These are phyloP conservation scores for Kokia cookei DNA, from an alignment of 441 rosid species.

Conservation along the genomic window DNA sequence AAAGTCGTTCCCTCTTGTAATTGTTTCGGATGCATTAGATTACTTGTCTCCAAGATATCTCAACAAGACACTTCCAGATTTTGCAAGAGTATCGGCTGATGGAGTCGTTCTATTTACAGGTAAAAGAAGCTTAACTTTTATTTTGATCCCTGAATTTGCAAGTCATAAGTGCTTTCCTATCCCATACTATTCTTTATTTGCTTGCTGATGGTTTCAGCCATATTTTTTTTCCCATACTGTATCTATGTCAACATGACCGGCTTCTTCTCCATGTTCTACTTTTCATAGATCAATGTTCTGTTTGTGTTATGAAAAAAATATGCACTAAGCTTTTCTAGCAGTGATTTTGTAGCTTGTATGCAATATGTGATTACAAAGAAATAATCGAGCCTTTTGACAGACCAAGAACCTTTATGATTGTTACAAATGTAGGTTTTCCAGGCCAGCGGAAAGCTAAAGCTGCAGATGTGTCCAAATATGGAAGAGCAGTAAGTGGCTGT, in stretches of 20 bases:
- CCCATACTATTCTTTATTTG: not conserved
- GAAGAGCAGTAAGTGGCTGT: constrained; percentile 24
- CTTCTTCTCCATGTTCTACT: not conserved
- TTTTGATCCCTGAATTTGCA: not conserved
- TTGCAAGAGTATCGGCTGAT: constrained; percentile 32
- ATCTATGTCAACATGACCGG: not conserved
- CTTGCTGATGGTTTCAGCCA: not conserved
- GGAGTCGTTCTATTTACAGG: constrained; percentile 34
- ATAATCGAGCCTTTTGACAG: not conserved
- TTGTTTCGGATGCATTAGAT: constrained; percentile 35
- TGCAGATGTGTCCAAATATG: constrained; percentile 27
- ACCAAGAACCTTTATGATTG: not conserved
- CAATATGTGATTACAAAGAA: not conserved
- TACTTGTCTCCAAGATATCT: constrained; percentile 37
- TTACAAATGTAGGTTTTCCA: constrained; percentile 19
- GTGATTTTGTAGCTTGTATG: not conserved
- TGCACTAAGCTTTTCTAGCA: not conserved
- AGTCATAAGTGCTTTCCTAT: not conserved
- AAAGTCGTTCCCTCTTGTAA: constrained; percentile 34
- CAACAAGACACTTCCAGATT: constrained; percentile 43
- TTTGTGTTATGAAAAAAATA: not conserved
- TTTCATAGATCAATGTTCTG: not conserved
- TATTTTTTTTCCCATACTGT: not conserved
- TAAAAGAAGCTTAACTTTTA: constrained; percentile 1
- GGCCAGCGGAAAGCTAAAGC: constrained; percentile 23